Conservation (phyloP, 768 basidiomycete species). For the Boletus sp. region DNA sequence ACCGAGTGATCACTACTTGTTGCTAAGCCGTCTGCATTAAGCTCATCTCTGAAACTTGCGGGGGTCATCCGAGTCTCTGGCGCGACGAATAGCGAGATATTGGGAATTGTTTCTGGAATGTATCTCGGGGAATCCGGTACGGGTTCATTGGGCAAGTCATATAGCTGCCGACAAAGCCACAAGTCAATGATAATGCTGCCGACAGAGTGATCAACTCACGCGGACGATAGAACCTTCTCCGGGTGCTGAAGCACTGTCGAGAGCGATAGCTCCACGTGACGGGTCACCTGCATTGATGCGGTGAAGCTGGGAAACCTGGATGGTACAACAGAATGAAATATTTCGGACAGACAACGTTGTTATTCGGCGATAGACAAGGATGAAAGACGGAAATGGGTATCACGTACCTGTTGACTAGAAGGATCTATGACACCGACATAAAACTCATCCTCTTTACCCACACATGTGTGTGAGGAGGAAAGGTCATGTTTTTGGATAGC, state of each 20-base stretch:
- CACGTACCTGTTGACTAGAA: slow-evolving; percentile 14
- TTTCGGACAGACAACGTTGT: neutral
- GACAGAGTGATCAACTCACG: slow-evolving; percentile 31
- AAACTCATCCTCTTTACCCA: slow-evolving; percentile 57
- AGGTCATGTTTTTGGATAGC: slow-evolving; percentile 45
- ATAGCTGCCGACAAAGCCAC: slow-evolving; percentile 36
- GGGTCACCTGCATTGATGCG: slow-evolving; percentile 72
- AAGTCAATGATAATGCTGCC: neutral
- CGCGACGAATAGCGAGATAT: slow-evolving; percentile 25
- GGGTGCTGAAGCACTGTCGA: slow-evolving; percentile 55
- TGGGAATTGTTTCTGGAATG: slow-evolving; percentile 1
- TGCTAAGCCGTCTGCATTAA: neutral
- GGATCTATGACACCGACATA: slow-evolving; percentile 45
- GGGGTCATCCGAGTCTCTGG: slow-evolving; percentile 22
- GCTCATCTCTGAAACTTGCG: neutral
- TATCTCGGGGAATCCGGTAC: neutral
- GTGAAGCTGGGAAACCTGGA: slow-evolving; percentile 47
- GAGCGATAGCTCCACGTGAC: slow-evolving; percentile 62
- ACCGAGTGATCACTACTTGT: neutral
- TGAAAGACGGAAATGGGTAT: neutral
- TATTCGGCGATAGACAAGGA: neutral
- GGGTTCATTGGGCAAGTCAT: slow-evolving; percentile 36
- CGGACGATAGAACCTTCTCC: slow-evolving; percentile 49
- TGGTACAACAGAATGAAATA: neutral
- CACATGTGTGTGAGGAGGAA: slow-evolving; percentile 14